A percentile compares a stretch with the other conserved stretches of the same genome.
phyloP scores from a whole-genome alignment of 495 filamentous ascomycete genomes.

The Hypomontagnella monticulosa region DNA sequence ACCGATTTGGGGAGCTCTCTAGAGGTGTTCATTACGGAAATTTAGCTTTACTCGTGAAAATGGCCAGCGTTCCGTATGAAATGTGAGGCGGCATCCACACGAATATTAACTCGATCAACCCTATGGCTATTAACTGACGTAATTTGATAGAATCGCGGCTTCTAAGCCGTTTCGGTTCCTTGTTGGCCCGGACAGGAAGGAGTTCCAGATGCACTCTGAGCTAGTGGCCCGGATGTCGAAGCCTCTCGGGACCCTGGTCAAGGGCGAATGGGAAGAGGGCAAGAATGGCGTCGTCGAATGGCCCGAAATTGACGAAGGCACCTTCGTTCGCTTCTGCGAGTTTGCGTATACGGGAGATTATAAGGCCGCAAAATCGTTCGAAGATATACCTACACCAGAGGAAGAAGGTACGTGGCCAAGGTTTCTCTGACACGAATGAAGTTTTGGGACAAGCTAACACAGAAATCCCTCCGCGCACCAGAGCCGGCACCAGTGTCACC shows the following conservation, averaged over 20 bases:
- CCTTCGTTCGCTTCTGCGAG: constrained; percentile 34
- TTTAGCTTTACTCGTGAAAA: not conserved
- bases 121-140: not conserved
- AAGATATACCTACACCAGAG: not conserved
- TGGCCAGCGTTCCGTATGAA: constrained; percentile 23
- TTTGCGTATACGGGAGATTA: constrained; percentile 35
- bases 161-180: constrained; percentile 37
- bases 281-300: constrained; percentile 2
- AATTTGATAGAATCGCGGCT: constrained; percentile 23
- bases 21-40: no score
- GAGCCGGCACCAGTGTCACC: not conserved
- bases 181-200: constrained; percentile 32
- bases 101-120: not conserved
- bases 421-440: not conserved
- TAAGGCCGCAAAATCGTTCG: constrained; percentile 12
- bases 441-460: not conserved
- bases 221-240: constrained; percentile 21
- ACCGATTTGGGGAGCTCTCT: no score
- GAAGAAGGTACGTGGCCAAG: not conserved
- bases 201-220: constrained; percentile 30
- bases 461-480: not conserved
- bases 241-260: constrained; percentile 16
- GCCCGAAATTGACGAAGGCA: constrained; percentile 31
- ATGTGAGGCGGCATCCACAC: constrained; percentile 4
- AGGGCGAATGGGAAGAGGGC: constrained; percentile 22